These are phyloP conservation scores for Sclerotiophoma versabilis DNA, from an alignment of 2,329 filamentous ascomycete genomes.

Conservation along the genomic window DNA sequence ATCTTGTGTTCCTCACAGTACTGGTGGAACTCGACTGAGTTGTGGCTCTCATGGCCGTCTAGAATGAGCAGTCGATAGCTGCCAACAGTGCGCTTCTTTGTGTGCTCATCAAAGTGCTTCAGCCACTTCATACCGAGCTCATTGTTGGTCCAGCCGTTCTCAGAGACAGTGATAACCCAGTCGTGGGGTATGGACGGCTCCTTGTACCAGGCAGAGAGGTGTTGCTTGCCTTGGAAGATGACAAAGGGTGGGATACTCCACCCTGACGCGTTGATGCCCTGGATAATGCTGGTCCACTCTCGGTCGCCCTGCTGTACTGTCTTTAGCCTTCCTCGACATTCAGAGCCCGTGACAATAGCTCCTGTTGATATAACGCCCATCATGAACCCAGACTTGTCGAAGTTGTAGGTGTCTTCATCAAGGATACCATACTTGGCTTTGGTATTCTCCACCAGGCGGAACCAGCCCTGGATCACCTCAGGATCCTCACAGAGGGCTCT, in stretches of 20 bases:
- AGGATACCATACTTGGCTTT: slow-evolving; percentile 1
- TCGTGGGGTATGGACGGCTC: not conserved
- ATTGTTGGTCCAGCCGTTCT: not conserved
- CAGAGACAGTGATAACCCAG: not conserved
- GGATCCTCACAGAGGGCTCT: not conserved
- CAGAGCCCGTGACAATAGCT: not conserved
- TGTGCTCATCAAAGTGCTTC: not conserved
- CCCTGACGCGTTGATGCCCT: not conserved
- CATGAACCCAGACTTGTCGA: slow-evolving; percentile 13
- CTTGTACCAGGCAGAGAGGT: not conserved
- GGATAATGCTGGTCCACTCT: not conserved
- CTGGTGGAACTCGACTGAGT: slow-evolving; percentile 1
- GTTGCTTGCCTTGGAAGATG: no score
- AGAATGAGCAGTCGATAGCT: slow-evolving; percentile 17
- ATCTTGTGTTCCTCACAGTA: not conserved
- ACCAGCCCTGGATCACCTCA: not conserved
- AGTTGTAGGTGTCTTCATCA: slow-evolving; percentile 12
- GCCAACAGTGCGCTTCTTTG: slow-evolving; percentile 3
- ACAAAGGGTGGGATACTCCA: not conserved
- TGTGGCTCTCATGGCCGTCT: slow-evolving; percentile 17
- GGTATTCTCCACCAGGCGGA: not conserved
- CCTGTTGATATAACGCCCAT: slow-evolving; percentile 6
- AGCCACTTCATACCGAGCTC: not conserved
- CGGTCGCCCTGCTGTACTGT: not conserved
- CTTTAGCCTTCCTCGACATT: not conserved